Evolutionary conservation across 352 stramenopile species (phyloP).

Genomic region (Phytophthora quininea): DNA sequence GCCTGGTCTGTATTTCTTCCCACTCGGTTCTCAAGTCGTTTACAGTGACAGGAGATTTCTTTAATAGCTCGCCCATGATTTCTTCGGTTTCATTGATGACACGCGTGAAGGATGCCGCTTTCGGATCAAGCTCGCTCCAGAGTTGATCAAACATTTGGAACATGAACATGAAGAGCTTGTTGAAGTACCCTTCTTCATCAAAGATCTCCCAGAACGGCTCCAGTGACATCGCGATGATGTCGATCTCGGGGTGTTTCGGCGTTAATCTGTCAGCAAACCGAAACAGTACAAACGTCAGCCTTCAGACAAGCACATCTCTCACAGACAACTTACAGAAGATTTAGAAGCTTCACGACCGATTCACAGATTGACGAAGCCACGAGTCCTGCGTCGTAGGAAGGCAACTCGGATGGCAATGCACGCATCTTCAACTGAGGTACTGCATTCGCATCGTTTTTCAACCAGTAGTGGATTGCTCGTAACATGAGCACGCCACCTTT

Average conservation of each 20-base stretch:
- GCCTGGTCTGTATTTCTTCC: constrained; percentile 50
- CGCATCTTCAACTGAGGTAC: constrained; percentile 55
- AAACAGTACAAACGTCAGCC: constrained; percentile 3
- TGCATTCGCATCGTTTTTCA: constrained; percentile 61
- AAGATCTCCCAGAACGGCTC: constrained; percentile 88
- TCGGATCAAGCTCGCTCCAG: constrained; percentile 63
- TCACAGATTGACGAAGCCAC: constrained; percentile 75
- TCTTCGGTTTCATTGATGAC: constrained; percentile 80
- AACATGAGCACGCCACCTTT: constrained; percentile 78
- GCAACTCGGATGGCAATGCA: constrained; percentile 57
- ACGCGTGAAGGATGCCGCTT: constrained; percentile 77
- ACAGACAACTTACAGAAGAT: constrained; percentile 60
- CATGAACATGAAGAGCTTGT: constrained; percentile 79
- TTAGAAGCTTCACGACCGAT: constrained; percentile 72
- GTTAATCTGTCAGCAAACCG: constrained; percentile 39
- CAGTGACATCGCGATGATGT: constrained; percentile 77
- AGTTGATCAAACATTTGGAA: constrained; percentile 80
- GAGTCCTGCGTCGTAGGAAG: constrained; percentile 73
- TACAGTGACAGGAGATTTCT: constrained; percentile 60
- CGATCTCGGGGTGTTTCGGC: constrained; percentile 66
- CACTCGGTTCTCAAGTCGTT: constrained; percentile 74
- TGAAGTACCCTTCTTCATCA: constrained; percentile 80
- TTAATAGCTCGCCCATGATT: constrained; percentile 72
- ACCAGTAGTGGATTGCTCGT: constrained; percentile 63
- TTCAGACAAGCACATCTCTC: not conserved